These are phyloP conservation scores for Hemileccinum impolitum DNA, from an alignment of 768 basidiomycete genomes.

Conservation along the genomic window DNA sequence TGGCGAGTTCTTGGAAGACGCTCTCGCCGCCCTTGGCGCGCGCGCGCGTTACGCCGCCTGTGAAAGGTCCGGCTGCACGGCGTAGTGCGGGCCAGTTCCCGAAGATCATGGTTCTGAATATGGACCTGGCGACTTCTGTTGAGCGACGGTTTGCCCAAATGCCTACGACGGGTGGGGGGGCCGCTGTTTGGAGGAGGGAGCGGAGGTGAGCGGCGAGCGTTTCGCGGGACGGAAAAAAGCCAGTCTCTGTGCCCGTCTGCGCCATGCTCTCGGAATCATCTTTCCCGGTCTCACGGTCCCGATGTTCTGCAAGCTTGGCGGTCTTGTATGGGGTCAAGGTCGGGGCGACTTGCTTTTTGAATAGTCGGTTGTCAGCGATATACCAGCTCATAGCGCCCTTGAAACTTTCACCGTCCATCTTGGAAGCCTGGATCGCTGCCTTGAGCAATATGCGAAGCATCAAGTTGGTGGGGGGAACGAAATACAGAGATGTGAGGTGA, in stretches of 20 bases:
- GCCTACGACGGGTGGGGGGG: conserved; percentile 31
- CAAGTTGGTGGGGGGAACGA: conserved; percentile 47
- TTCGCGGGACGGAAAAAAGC: conserved; percentile 4
- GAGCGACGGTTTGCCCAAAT: conserved; percentile 48
- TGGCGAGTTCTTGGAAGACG: conserved; percentile 19
- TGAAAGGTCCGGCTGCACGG: conserved; percentile 36
- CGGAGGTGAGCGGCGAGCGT: conserved; percentile 7
- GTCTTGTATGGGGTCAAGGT: background rate
- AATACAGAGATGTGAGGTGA: conserved; percentile 57
- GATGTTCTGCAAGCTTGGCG: background rate
- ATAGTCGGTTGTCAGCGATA: conserved; percentile 18
- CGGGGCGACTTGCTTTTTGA: conserved; percentile 14
- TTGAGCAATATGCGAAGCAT: conserved; percentile 62
- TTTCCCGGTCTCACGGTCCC: background rate
- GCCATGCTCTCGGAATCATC: background rate
- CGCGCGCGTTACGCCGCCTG: conserved; percentile 23
- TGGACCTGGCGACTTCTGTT: conserved; percentile 43
- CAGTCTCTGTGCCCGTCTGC: background rate
- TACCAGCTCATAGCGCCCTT: conserved; percentile 44
- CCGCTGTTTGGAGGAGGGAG: conserved; percentile 17
- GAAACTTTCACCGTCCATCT: conserved; percentile 48
- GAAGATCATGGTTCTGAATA: conserved; percentile 57
- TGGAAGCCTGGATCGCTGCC: conserved; percentile 51
- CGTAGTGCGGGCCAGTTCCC: conserved; percentile 51
- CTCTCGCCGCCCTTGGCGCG: conserved; percentile 14